These are phyloP conservation scores for Solanum hybrid DNA, from an alignment of 305 asterid genomes.

Conservation along the genomic window DNA sequence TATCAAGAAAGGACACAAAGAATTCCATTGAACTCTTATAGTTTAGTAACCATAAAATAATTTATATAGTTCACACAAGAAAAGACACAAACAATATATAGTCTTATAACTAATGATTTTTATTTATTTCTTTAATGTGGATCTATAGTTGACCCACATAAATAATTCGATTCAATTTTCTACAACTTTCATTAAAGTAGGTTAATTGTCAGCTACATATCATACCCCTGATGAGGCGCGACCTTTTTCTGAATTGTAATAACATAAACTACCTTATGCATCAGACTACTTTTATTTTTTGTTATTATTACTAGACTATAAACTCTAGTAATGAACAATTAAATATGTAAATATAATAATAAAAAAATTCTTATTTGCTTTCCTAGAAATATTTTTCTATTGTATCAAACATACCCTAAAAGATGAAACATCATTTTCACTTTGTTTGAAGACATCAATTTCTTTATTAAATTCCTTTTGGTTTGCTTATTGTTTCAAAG, in stretches of 20 bases:
- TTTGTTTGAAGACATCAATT: not conserved
- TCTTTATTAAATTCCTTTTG: not conserved
- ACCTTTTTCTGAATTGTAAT: no score
- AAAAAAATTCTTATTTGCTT: not conserved
- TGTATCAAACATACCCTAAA: not conserved
- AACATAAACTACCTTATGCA: not conserved
- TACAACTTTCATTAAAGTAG: no score
- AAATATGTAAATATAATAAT: not conserved
- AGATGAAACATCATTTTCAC: not conserved
- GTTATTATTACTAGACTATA: not conserved
- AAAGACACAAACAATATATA: not conserved
- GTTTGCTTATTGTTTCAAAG: not conserved
- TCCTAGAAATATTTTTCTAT: not conserved
- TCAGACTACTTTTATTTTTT: no score
- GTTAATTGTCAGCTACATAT: not conserved
- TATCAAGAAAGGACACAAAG: not conserved
- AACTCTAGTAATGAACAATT: not conserved
- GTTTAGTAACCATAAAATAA: not conserved
- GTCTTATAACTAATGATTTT: not conserved
- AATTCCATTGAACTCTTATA: not conserved
- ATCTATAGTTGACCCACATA: not conserved
- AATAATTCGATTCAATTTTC: not conserved
- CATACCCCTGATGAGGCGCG: not conserved
- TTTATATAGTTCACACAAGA: not conserved
- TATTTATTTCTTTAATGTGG: no score